Base-by-base conservation (phyloP, 176 grass and related monocot species). In the Cenchrus americanus region DNA sequence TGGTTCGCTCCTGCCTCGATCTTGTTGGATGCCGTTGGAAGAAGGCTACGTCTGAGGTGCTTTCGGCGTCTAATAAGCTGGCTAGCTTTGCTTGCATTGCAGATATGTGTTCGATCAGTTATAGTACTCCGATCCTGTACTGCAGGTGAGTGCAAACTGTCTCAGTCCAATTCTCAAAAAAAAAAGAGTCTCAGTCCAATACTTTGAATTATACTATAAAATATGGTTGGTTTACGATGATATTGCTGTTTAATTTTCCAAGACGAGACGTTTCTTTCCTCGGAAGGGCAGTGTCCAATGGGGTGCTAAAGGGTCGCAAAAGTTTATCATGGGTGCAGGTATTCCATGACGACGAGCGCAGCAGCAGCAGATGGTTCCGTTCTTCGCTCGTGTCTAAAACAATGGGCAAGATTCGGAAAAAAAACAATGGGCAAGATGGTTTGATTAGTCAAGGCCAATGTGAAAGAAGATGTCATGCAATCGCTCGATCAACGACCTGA, bases 201-300 rank as follows among this genome's bases (percentile, higher is more conserved):
- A 27, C 8, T 59, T 22, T 7, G 27, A 59, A 9, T 59, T 59
- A 15, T 10, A n/a, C n/a, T n/a, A 18, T 18, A 53, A 60, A 57
- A 21, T 6, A 6, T 63, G 14, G 50, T 52, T 52, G 12, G 22
- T 74, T 54, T 30, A 52, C 9, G 14, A 24, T 19, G 65, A 40
- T 32, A 30, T 43, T 10, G 24, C 12, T 62, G 49, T 41, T 67
- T 41, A 34, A 8, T 68, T 37, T 54, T 7, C 10, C 10, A 72
- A 49, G 14, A 74, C 12, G 46, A 40, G 82, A 30, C 76, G 83
- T 67, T 52, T 84, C 27, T 80, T 68, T 50, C 37, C 57, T 26
- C 32, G 8, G 19, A 84, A 75, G 81, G 87, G 26, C 58, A 40
- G 4, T 47, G 86, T 27, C 87, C 74, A 47, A 84, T 66, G 87